Base-by-base conservation (phyloP, 1,284 basidiomycete species). In the Ceratorhiza oryzae-sativae region DNA sequence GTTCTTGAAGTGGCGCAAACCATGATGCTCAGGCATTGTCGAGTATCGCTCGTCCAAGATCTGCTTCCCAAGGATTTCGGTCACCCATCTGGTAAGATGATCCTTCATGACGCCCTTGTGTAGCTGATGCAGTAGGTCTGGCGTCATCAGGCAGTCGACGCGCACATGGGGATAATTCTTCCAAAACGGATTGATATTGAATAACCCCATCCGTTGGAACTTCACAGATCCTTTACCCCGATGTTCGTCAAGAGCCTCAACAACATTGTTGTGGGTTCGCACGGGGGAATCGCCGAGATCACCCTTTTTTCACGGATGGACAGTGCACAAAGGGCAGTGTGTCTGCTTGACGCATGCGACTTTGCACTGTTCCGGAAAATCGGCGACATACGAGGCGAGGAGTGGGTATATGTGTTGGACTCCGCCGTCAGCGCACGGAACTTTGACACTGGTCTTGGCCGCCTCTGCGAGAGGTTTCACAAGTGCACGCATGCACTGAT, bases 31-130 rank as follows among this genome's bases (percentile, higher is more conserved):
- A 46, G 48, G 42, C 72, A 71, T 71, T 3, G 72, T 4, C 53
- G 10, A 48, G 39, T 55, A 67, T 9, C 65, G 61, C 3, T 61
- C 3, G 34, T 75, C 73, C 18, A 75, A 9, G 13, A 51, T 71
- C 23, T 36, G n/a, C 25, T 53, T 46, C 6, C 68, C 70, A 6
- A 71, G 6, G 2, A 73, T 1, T 4, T 58, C n/a, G 20, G 32
- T 8, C 25, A 56, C 75, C 76, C 77, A 77, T 12, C 18, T 68
- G 6, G 76, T 68, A 0, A 77, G 65, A 48, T 78, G 77, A 36
- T 77, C 76, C 62, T 77, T 77, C 61, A 78, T 76, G 5, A 77
- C 75, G 0, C 80, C 81, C 70, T 82, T 82, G 75, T 80, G 82
- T 39, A 39, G 8, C 36, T 39, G 36, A 39, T 39, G 36, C 36